Base-by-base conservation (phyloP, 2,329 filamentous ascomycete genomes). In the Clonostachys sp. region DNA sequence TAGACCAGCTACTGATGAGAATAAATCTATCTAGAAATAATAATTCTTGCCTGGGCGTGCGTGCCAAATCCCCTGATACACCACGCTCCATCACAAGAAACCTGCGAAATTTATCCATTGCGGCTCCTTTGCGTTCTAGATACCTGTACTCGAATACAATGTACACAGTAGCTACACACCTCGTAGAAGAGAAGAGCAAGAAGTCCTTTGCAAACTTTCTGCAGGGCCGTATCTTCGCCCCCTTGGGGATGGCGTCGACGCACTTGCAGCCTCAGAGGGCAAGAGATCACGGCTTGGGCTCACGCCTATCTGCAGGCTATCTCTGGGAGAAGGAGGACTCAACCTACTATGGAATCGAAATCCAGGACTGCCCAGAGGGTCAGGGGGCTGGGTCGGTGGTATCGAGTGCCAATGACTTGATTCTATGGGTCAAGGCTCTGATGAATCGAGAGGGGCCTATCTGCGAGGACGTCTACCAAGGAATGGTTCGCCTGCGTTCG, bases 331-430 rank as follows among this genome's bases (percentile, higher is more conserved):
- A 49, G 7, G 39, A 43, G 13, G n/a, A 24, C 3, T 16, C 42
- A 3, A n/a, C 47, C 12, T 53, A 52, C 40, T 12, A 36, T 12
- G 34, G 18, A 5, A 41, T 52, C 30, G n/a, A 46, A 18, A 43
- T 42, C 14, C 44, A 30, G 2, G 46, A 59, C 18, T 51, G 50
- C 5, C 57, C 55, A 1, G 62, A 64, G 44, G 57, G 51, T 2
- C 56, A 64, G 42, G 62, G 61, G 1, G 61, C 62, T 0, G 60
- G 61, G 3, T 61, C 56, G 1, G 48, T 64, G 6, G 45, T 63
- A 10, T 53, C 61, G 1, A 62, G 54, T 6, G 58, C 51, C 8
- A 57, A 55, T 17, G 61, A 64, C 44, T 59, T 58, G 41, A 47
- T 61, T 47, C 61, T 56, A 44, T 64, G 54, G 47, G 50, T 63